Evolutionary conservation across 192 early-diverging fungal genomes (phyloP).

Genomic region (Coemansia sp.): DNA sequence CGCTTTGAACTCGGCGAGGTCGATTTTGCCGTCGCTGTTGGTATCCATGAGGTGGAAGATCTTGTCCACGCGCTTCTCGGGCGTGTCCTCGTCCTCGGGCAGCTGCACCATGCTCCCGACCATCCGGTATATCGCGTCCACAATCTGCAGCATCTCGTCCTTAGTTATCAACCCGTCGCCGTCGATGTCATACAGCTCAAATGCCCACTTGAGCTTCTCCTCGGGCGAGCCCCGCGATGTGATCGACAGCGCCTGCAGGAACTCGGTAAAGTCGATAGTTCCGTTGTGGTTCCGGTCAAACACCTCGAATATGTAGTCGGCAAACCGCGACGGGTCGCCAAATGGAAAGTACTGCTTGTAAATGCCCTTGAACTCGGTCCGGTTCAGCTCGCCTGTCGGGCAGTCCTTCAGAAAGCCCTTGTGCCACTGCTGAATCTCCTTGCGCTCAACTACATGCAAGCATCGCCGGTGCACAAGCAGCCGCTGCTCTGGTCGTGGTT

Average conservation of each 20-base stretch:
- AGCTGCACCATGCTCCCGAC: conserved; percentile 88
- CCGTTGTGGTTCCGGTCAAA: conserved; percentile 90
- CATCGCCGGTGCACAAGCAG: not conserved
- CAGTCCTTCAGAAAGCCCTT: conserved; percentile 94
- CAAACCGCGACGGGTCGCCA: conserved; percentile 84
- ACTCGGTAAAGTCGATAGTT: conserved; percentile 88
- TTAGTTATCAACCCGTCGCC: conserved; percentile 80
- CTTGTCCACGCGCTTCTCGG: conserved; percentile 86
- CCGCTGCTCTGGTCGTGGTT: too few relatives aligned
- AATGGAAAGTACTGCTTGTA: conserved; percentile 98
- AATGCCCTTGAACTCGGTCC: conserved; percentile 82
- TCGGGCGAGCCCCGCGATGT: conserved; percentile 78
- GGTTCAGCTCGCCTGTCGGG: conserved; percentile 78
- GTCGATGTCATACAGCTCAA: conserved; percentile 89
- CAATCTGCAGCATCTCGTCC: conserved; percentile 86
- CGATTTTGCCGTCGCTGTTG: conserved; percentile 77
- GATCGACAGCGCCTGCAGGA: conserved; percentile 79
- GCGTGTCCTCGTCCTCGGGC: conserved; percentile 87
- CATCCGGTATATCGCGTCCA: conserved; percentile 94
- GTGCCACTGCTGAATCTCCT: conserved; percentile 95
- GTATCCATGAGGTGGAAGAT: conserved; percentile 88
- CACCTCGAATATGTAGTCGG: conserved; percentile 87
- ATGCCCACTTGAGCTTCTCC: conserved; percentile 84
- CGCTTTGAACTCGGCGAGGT: conserved; percentile 82
- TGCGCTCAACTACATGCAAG: conserved; percentile 67